Evolutionary conservation across 2,329 filamentous ascomycete species (phyloP), one percentile per base, ranked within the genome.

Genomic region (Fusarium neocosmosporiellum): DNA sequence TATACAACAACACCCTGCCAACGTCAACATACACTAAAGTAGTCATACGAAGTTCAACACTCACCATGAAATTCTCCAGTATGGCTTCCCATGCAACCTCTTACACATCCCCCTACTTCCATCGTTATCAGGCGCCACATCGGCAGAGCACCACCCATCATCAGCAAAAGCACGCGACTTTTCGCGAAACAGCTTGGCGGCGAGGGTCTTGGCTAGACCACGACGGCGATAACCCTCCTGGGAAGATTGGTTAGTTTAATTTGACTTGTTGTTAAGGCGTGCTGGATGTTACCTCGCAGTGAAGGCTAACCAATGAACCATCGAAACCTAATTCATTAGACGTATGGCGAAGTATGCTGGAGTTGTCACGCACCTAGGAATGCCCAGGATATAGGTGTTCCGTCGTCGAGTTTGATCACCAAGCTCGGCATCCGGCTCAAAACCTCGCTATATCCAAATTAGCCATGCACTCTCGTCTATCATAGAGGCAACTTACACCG

Each of bases 141-240:
- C 91, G 3, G 91, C 91, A 67, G 89, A 86, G 29, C 85, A 87
- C 83, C 87, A 89, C 8, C 84, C 86, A 39, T 88, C 88, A 0
- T 83, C 74, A 1, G 83, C 83, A 37, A 84, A 89, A 1, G 82
- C 80, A 4, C 72, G 72, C 36, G 87, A 81, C 54, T 86, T 83
- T 41, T 90, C 86, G 5, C 81, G 82, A 53, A 93, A 85, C 4
- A 93, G 78, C 77, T 87, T 91, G 27, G 84, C 82, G 1, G 88
- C 88, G 5, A 94, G 81, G 0, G 85, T 83, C 78, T 91, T 92
- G 2, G 91, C 92, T 33, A 94, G 81, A 0, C 92, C 92, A 46
- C 82, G 85, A 0, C 90, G 87, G 33, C 92, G 87, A 72, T 89
- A 92, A 2, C 83, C 76, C 46, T 87, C 84, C 84, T 87, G 5